These are phyloP conservation scores for Picea abies DNA, from an alignment of 83 land plant genomes.

Conservation along the genomic window DNA sequence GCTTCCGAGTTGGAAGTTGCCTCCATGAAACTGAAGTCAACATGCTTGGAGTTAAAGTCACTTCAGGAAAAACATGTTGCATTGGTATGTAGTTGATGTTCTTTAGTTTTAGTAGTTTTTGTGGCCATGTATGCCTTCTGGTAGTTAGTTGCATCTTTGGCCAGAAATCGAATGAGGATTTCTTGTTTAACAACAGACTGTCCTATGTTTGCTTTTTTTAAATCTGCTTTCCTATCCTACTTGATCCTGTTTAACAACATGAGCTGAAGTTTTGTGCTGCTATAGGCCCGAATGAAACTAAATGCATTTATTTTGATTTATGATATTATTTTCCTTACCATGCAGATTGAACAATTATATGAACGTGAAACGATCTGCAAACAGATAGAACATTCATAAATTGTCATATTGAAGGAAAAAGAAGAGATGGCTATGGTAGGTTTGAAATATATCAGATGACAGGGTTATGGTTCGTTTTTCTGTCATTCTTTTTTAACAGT, in stretches of 20 bases:
- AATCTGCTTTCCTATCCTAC: too few species aligned
- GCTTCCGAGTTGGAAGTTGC: too few species aligned
- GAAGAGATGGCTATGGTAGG: conserved; percentile 62
- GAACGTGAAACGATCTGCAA: conserved; percentile 25
- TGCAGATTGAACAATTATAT: conserved; percentile 35
- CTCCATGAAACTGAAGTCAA: too few species aligned
- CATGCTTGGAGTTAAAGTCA: too few species aligned
- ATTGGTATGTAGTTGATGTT: conserved; percentile 38
- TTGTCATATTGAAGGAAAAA: conserved; percentile 36
- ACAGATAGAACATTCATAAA: conserved; percentile 30
- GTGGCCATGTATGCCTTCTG: not conserved
- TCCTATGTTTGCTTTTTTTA: too few species aligned
- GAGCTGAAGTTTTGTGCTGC: too few species aligned
- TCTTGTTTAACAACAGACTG: not conserved
- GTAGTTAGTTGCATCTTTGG: not conserved
- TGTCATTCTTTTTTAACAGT: not conserved
- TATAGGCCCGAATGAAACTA: not conserved
- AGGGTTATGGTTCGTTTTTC: not conserved
- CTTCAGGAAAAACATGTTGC: conserved; percentile 29
- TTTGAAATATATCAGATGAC: not conserved
- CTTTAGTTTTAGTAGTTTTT: not conserved
- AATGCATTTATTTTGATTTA: not conserved
- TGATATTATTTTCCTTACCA: not conserved
- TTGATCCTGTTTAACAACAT: too few species aligned
- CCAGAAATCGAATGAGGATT: too few species aligned